phyloP scores from a whole-genome alignment of 345 rosid species.

The Chamaenerion angustifolium region DNA sequence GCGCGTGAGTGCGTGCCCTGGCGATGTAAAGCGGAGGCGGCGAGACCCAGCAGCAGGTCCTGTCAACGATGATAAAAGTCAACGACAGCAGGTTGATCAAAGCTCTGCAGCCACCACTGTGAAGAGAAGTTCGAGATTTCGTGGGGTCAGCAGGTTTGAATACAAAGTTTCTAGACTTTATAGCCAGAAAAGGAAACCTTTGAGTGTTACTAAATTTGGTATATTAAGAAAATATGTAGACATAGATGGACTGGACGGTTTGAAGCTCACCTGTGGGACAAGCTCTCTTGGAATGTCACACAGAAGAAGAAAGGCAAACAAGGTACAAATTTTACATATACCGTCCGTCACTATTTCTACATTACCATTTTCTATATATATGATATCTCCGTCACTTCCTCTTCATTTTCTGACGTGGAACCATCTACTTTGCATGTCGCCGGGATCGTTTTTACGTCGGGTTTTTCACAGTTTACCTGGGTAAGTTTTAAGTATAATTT shows the following conservation, averaged over 20 bases:
- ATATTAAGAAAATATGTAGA: conserved; percentile 12
- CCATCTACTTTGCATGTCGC: conserved; percentile 2
- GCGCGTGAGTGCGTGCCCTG: too few relatives aligned
- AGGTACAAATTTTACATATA: conserved; percentile 25
- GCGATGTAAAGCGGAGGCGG: background rate
- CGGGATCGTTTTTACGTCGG: conserved; percentile 5
- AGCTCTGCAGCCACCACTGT: conserved; percentile 27
- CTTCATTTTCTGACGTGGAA: background rate
- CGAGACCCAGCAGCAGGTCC: conserved; percentile 12
- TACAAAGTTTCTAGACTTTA: too few relatives aligned
- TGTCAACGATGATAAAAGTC: too few relatives aligned
- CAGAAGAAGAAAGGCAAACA: conserved; percentile 68
- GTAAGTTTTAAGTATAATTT: conserved; percentile 13
- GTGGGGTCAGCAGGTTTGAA: conserved; percentile 50
- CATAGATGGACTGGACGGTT: conserved; percentile 59
- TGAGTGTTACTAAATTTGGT: too few relatives aligned
- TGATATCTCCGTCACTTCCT: background rate
- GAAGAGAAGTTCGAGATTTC: conserved; percentile 62
- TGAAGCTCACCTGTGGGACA: conserved; percentile 69
- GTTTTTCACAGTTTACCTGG: conserved; percentile 41
- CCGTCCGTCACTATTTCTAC: background rate
- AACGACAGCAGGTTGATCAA: conserved; percentile 15
- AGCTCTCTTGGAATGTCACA: conserved; percentile 50
- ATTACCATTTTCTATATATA: background rate
- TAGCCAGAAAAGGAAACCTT: too few relatives aligned